Evolutionary conservation across 208 protist genomes (phyloP).

Genomic region (Strigomonas culicis): DNA sequence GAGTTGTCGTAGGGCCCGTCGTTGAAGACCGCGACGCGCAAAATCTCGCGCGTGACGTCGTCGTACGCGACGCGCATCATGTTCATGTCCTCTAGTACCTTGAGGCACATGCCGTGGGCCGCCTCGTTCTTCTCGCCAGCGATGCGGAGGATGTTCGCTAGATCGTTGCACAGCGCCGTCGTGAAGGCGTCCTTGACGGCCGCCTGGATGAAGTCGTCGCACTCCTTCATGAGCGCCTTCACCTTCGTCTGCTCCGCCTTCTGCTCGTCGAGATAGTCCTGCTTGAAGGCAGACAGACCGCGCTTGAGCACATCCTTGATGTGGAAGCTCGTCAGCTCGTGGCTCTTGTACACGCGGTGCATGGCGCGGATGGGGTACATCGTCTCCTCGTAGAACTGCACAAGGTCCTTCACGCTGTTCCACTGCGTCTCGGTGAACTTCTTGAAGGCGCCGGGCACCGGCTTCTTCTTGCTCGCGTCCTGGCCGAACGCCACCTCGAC

Average conservation of each 20-base stretch:
- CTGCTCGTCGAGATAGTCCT: slow-evolving; percentile 82
- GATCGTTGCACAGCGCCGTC: slow-evolving; percentile 79
- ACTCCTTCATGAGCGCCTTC: slow-evolving; percentile 66
- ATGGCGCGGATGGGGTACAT: slow-evolving; percentile 68
- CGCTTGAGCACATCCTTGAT: slow-evolving; percentile 90
- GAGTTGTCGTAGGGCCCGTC: slow-evolving; percentile 86
- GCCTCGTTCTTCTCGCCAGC: slow-evolving; percentile 68
- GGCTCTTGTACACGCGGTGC: slow-evolving; percentile 46
- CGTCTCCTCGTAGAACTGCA: slow-evolving; percentile 81
- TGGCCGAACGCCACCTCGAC: slow-evolving; percentile 33
- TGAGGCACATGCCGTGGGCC: slow-evolving; percentile 60
- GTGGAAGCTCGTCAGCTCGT: slow-evolving; percentile 76
- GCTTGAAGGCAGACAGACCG: slow-evolving; percentile 82
- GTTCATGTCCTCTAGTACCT: slow-evolving; percentile 90
- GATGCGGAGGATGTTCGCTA: slow-evolving; percentile 86
- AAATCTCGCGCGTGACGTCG: slow-evolving; percentile 59
- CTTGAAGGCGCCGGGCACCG: slow-evolving; percentile 51
- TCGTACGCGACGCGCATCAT: slow-evolving; percentile 72
- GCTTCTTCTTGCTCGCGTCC: slow-evolving; percentile 26
- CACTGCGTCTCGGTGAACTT: slow-evolving; percentile 67
- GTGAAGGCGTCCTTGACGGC: slow-evolving; percentile 60
- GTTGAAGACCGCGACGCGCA: slow-evolving; percentile 67
- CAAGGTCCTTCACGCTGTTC: slow-evolving; percentile 42
- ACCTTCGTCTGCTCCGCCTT: slow-evolving; percentile 63
- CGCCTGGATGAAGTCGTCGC: slow-evolving; percentile 45